Evolutionary conservation across 306 rosid genomes (phyloP).

Genomic region (Sesbania bispinosa): DNA sequence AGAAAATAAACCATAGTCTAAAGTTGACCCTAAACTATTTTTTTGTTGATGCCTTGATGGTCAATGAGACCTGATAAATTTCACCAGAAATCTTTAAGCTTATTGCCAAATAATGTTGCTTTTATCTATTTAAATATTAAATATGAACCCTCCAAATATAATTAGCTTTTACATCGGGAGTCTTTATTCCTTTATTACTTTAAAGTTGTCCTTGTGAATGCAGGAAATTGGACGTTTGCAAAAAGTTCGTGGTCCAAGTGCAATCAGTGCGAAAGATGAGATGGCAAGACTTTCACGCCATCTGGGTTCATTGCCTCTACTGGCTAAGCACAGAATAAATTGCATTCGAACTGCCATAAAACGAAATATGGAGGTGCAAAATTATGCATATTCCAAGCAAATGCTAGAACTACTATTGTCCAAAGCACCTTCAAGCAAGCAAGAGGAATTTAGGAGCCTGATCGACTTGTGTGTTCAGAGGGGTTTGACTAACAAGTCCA

Average conservation of each 20-base stretch:
- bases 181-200: slow-evolving; percentile 1
- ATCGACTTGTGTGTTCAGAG: slow-evolving; percentile 86
- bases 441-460: slow-evolving; percentile 87
- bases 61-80: background rate
- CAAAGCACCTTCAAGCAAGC: slow-evolving; percentile 90
- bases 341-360: slow-evolving; percentile 96
- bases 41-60: background rate
- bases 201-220: slow-evolving; percentile 12
- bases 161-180: background rate
- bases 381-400: slow-evolving; percentile 83
- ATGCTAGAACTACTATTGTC: slow-evolving; percentile 90
- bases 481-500: slow-evolving; percentile 87
- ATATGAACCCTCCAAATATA: background rate
- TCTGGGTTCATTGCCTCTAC: slow-evolving; percentile 93
- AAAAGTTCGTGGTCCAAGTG: slow-evolving; percentile 84
- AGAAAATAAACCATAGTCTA: slow-evolving; percentile 5
- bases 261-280: slow-evolving; percentile 96
- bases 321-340: slow-evolving; percentile 90
- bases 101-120: background rate
- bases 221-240: slow-evolving; percentile 98
- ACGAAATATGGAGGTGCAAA: slow-evolving; percentile 96
- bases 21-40: background rate
- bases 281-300: slow-evolving; percentile 98
- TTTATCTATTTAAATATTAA: background rate
- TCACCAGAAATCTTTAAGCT: background rate